Evolutionary conservation across 352 stramenopile species (phyloP), one percentile per base, ranked within the genome.

Genomic region (Hyaloperonospora arabidopsidis): DNA sequence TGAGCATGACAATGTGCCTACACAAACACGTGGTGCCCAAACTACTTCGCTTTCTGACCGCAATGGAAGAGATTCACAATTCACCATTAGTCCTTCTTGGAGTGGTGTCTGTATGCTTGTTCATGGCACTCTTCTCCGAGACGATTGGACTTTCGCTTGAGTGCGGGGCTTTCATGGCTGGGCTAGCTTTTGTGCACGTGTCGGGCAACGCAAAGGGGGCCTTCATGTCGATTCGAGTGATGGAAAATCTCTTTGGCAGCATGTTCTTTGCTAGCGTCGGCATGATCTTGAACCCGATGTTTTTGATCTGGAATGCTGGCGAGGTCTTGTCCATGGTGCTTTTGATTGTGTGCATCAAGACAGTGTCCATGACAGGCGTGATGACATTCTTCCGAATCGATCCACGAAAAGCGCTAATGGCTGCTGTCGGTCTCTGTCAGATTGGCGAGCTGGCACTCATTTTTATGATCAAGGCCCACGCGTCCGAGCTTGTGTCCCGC

Each of bases 381-480:
- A 92, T 94, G 81, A 85, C 71, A 3, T 86, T 89, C 40, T 88
- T 90, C 48, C 66, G 74, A 14, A 82, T 89, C 17, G 84, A 70
- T 54, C 75, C 87, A 38, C 65, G 80, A 25, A 86, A 87, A 28
- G 78, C 84, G n/a, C 44, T 94, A 28, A 72, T 84, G 21, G 84
- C 81, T 21, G 79, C 76, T 15, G 64, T 89, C 2, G 80, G 79
- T 15, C 60, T 94, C 13, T 94, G 79, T 38, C 84, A 94, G 40
- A 87, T 94, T 50, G 84, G 84, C 13, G 84, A 94, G 49, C 61
- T 94, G 13, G 79, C 84, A 32, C 72, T 94, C 21, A 92, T 94
- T 61, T 94, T 94, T 54, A 94, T 94, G 76, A 94, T 92, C 74
- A 94, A 94, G 47, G 81, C 84, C 25, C 84, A 92, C 43, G 72